These are phyloP conservation scores for Erigeron canadensis DNA, from an alignment of 129 eudicot genomes.

Conservation along the genomic window DNA sequence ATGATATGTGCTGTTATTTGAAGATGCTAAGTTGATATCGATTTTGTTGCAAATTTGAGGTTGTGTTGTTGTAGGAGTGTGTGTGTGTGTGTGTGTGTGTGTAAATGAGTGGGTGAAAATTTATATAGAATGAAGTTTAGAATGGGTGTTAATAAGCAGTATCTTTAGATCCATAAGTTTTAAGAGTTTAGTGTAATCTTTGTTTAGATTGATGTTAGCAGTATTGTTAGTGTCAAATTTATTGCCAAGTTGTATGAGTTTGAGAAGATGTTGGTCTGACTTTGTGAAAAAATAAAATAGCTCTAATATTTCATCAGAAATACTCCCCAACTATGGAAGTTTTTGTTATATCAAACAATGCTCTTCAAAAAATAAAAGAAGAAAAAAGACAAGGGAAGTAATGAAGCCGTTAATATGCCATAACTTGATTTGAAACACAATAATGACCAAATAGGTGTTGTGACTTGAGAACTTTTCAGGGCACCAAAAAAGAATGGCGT, in stretches of 20 bases:
- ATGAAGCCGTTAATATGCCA: no score
- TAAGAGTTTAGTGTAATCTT: background rate
- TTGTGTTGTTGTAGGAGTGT: background rate
- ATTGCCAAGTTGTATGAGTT: background rate
- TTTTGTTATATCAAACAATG: no score
- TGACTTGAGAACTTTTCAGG: no score
- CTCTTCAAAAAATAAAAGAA: no score
- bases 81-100: no score
- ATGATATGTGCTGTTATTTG: background rate
- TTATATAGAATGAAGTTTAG: background rate
- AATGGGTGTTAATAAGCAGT: background rate
- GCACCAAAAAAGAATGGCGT: no score
- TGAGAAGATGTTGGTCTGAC: background rate
- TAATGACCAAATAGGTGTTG: no score
- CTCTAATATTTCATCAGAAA: no score
- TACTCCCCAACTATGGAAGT: no score
- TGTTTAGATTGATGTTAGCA: background rate
- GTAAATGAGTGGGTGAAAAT: background rate
- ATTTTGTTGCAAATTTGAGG: background rate
- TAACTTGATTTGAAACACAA: no score
- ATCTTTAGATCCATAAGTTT: background rate
- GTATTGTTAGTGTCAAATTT: background rate
- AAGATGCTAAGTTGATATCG: conserved; percentile 1
- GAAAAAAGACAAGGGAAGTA: no score
- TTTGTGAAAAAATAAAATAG: background rate